Base-by-base conservation (phyloP, 2,329 filamentous ascomycete species). In the Thielaviopsis euricoi region DNA sequence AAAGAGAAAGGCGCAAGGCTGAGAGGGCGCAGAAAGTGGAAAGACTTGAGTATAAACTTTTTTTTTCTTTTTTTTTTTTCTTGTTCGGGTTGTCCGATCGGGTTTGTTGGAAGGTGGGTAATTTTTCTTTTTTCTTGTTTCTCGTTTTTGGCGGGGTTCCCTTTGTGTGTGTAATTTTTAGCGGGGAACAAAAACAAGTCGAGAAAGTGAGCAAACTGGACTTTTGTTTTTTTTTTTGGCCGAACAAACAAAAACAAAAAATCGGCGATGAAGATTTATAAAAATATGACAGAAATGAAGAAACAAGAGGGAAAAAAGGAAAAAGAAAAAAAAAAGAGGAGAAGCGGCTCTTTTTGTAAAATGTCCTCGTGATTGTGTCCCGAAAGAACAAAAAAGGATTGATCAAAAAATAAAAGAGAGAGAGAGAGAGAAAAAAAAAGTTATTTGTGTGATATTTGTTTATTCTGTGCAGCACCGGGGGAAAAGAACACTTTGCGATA, bases 401-500 rank as follows among this genome's bases (percentile, higher is more conserved):
- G 37, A 43, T 43, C 37, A 43, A 15, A 43, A n/a, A n/a, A n/a
- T n/a, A n/a, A n/a, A n/a, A n/a, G n/a, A n/a, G n/a, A n/a, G n/a
- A n/a, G n/a, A n/a, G n/a, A n/a, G n/a, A n/a, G n/a, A n/a, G n/a
- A n/a, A n/a, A n/a, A n/a, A n/a, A n/a, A n/a, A 43, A 10, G 37
- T 43, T 15, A 43, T 15, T 43, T n/a, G 37, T n/a, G 37, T 43
- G 37, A 43, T 2, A 4, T 43, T n/a, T n/a, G 29, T 6, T 33
- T 33, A 12, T 33, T 33, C n/a, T n/a, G n/a, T n/a, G n/a, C n/a
- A n/a, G n/a, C n/a, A n/a, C n/a, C n/a, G n/a, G n/a, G n/a, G n/a
- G n/a, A 55, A 55, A 48, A 48, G 46, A 55, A 55, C 46, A 43
- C 37, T 55, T 55, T 46, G 53, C 37, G 33, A 48, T 25, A 46